These are phyloP conservation scores for Mortierella sp. DNA, from an alignment of 371 early-diverging fungal species.

Conservation along the genomic window DNA sequence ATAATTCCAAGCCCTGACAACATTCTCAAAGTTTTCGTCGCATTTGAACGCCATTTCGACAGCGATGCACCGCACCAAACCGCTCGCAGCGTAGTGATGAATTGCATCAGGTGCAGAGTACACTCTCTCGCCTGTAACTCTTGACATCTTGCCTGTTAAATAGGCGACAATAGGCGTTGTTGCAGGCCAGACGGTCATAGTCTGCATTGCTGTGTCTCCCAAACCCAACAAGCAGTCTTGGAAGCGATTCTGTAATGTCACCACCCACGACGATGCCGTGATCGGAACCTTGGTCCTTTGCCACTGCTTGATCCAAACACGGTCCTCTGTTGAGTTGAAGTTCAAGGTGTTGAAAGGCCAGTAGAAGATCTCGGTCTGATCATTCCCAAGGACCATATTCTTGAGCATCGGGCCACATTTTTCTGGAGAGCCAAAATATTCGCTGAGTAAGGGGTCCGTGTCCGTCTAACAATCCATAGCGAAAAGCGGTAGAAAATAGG, in stretches of 20 bases:
- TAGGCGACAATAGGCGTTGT: no score
- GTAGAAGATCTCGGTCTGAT: constrained; percentile 50
- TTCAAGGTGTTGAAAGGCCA: constrained; percentile 50
- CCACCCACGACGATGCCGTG: not conserved
- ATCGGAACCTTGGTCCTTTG: constrained; percentile 21
- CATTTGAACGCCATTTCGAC: constrained; percentile 53
- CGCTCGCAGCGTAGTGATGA: constrained; percentile 46
- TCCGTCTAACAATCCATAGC: constrained; percentile 41
- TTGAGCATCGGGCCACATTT: constrained; percentile 20
- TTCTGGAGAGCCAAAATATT: constrained; percentile 15
- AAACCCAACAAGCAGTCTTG: no score
- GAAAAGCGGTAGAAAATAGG: no score
- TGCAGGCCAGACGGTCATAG: no score
- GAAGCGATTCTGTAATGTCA: not conserved
- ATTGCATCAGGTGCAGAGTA: constrained; percentile 52
- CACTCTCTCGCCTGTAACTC: not conserved
- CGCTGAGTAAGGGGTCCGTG: constrained; percentile 17
- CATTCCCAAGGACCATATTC: constrained; percentile 34
- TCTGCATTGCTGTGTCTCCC: no score
- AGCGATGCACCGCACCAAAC: constrained; percentile 14
- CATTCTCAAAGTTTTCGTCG: constrained; percentile 40
- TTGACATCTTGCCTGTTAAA: no score
- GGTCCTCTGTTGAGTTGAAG: constrained; percentile 18
- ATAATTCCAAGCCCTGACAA: constrained; percentile 29
- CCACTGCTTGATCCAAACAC: constrained; percentile 54